These are phyloP conservation scores for Didymella pomorum DNA, from an alignment of 2,329 filamentous ascomycete species.

Conservation along the genomic window DNA sequence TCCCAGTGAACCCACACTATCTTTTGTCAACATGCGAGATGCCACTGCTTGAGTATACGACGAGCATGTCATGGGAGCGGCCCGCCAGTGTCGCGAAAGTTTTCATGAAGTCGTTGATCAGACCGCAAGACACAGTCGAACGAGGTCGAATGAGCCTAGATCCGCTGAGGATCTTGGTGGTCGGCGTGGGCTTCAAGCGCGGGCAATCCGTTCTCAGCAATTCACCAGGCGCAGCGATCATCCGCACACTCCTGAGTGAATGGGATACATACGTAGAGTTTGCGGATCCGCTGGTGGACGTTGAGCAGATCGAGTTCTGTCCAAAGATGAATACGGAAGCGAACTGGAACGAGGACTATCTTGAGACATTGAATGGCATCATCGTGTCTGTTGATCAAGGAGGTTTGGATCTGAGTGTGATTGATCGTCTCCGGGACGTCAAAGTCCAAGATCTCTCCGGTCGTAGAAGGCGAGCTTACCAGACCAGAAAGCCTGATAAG, in stretches of 20 bases:
- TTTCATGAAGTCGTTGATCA: not conserved
- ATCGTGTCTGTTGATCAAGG: constrained; percentile 56
- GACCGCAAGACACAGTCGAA: constrained; percentile 1
- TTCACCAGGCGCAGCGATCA: not conserved
- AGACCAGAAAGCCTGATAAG: not conserved
- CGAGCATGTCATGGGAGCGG: not conserved
- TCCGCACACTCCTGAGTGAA: constrained; percentile 9
- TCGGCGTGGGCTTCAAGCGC: not conserved
- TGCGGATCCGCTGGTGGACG: constrained; percentile 56
- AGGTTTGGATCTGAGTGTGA: constrained; percentile 53
- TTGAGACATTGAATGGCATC: constrained; percentile 56
- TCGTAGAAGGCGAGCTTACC: not conserved
- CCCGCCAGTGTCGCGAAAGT: not conserved
- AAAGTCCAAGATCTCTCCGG: constrained; percentile 39
- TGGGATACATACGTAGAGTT: constrained; percentile 55
- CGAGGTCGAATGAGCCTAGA: not conserved
- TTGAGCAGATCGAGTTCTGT: constrained; percentile 49
- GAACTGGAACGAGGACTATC: constrained; percentile 50
- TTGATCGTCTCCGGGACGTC: constrained; percentile 47
- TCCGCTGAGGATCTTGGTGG: not conserved
- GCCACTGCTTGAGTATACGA: constrained; percentile 56
- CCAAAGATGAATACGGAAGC: constrained; percentile 36
- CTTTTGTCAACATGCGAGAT: constrained; percentile 59
- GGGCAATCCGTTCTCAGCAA: not conserved
- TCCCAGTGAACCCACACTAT: constrained; percentile 65